Conservation (phyloP, 768 basidiomycete genomes). For the Rhodotorula toruloides region DNA sequence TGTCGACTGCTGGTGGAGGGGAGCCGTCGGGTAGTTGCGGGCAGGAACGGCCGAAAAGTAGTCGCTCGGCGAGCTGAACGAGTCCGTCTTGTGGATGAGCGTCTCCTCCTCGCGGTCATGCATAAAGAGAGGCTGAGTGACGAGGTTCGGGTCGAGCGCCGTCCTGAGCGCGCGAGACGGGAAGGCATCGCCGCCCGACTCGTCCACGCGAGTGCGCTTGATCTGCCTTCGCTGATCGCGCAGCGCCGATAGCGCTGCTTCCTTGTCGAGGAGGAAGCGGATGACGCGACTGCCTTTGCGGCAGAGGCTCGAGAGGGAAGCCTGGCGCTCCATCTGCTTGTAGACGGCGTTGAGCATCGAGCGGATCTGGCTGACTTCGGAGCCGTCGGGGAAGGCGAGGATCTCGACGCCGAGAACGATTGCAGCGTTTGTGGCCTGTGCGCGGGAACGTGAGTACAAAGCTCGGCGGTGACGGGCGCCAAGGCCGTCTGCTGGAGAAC, state of each 20-base stretch:
- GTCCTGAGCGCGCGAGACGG: constrained; percentile 12
- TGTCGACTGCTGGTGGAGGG: neutral
- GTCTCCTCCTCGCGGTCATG: constrained; percentile 16
- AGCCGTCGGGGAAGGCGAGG: constrained; percentile 31
- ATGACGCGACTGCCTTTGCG: constrained; percentile 31
- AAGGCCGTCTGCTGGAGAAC: neutral
- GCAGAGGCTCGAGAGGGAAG: constrained; percentile 14
- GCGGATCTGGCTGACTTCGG: constrained; percentile 18
- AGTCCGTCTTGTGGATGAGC: neutral
- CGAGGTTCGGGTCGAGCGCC: neutral
- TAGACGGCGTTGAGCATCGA: constrained; percentile 25
- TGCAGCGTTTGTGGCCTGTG: constrained; percentile 12
- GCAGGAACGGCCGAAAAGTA: constrained; percentile 3
- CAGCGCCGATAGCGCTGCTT: constrained; percentile 4
- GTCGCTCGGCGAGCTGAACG: neutral
- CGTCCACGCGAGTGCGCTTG: constrained; percentile 10
- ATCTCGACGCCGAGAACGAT: constrained; percentile 30
- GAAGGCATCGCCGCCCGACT: neutral
- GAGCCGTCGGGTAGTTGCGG: neutral
- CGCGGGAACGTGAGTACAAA: neutral
- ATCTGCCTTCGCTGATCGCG: constrained; percentile 19
- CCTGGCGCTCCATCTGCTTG: constrained; percentile 27
- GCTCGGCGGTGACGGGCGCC: neutral
- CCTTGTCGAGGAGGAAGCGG: constrained; percentile 30
- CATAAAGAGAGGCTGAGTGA: constrained; percentile 4